These are phyloP conservation scores for Nannizziopsis barbatae DNA, from an alignment of 2,329 filamentous ascomycete species.

Conservation along the genomic window DNA sequence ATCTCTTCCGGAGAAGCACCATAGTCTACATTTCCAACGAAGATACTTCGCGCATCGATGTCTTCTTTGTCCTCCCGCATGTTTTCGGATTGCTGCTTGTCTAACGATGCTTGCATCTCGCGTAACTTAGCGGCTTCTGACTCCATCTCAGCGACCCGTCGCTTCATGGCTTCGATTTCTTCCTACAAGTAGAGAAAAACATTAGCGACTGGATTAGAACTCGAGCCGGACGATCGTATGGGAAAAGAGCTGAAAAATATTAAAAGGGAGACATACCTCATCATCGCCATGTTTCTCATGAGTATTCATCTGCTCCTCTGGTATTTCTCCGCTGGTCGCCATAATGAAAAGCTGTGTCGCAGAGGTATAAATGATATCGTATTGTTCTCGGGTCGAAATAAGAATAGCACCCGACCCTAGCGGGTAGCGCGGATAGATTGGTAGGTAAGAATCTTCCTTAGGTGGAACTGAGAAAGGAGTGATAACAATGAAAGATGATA, in stretches of 20 bases:
- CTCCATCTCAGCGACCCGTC: conserved; percentile 78
- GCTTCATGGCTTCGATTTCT: conserved; percentile 81
- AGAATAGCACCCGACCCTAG: too few relatives aligned
- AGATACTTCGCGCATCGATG: conserved; percentile 88
- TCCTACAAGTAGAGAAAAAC: conserved; percentile 36
- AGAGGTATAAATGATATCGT: too few relatives aligned
- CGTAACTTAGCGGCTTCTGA: conserved; percentile 75
- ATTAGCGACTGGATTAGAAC: not conserved
- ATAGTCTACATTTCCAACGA: conserved; percentile 98
- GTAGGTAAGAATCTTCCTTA: too few relatives aligned
- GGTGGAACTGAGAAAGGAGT: too few relatives aligned
- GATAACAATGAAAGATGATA: too few relatives aligned
- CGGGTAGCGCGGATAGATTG: too few relatives aligned
- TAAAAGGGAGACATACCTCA: conserved; percentile 27
- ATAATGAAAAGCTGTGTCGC: conserved; percentile 5
- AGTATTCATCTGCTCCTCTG: conserved; percentile 14
- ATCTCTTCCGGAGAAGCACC: conserved; percentile 95
- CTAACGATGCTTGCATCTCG: conserved; percentile 76
- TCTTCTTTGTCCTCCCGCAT: conserved; percentile 90
- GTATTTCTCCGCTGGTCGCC: conserved; percentile 14
- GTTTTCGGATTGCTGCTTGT: conserved; percentile 64
- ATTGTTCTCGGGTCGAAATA: too few relatives aligned
- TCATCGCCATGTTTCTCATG: conserved; percentile 36
- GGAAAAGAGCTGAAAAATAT: not conserved
- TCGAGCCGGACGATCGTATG: too few relatives aligned